Percentiles rank a stretch among this genome's conserved stretches.
Evolutionary conservation across 352 stramenopile genomes (phyloP).

Genomic region (Phytophthora fragariae): DNA sequence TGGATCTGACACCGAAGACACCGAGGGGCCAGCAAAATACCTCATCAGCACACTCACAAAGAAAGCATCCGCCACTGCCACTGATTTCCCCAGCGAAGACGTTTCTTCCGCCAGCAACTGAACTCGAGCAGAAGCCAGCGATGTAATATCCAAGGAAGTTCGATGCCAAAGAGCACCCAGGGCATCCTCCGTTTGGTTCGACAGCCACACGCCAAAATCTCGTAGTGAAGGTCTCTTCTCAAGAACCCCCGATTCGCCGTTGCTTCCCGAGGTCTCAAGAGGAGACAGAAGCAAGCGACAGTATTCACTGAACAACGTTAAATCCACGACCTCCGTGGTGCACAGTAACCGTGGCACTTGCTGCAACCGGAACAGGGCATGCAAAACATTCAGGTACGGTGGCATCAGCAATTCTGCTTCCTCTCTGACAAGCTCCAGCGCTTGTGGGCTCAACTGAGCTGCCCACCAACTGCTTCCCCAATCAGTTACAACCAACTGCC

Average conservation of each 20-base stretch:
- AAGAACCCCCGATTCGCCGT: neutral
- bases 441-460: slow-evolving; percentile 37
- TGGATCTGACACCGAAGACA: slow-evolving; percentile 16
- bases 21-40: slow-evolving; percentile 46
- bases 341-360: slow-evolving; percentile 49
- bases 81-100: neutral
- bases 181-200: slow-evolving; percentile 54
- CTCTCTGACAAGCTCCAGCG: slow-evolving; percentile 39
- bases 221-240: slow-evolving; percentile 16
- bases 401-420: slow-evolving; percentile 49
- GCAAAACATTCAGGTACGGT: slow-evolving; percentile 56
- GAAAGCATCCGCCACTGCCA: slow-evolving; percentile 28
- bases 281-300: slow-evolving; percentile 20
- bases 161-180: slow-evolving; percentile 49
- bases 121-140: slow-evolving; percentile 44
- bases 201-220: slow-evolving; percentile 53
- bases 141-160: slow-evolving; percentile 42
- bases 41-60: slow-evolving; percentile 36
- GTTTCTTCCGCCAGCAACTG: slow-evolving; percentile 35
- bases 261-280: neutral
- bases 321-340: slow-evolving; percentile 46
- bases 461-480: slow-evolving; percentile 46
- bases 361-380: slow-evolving; percentile 64
- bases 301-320: slow-evolving; percentile 54
- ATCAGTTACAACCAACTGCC: slow-evolving; percentile 29